Conservation (phyloP, 2,329 filamentous ascomycete genomes). For the Bipolaris zeicola region DNA sequence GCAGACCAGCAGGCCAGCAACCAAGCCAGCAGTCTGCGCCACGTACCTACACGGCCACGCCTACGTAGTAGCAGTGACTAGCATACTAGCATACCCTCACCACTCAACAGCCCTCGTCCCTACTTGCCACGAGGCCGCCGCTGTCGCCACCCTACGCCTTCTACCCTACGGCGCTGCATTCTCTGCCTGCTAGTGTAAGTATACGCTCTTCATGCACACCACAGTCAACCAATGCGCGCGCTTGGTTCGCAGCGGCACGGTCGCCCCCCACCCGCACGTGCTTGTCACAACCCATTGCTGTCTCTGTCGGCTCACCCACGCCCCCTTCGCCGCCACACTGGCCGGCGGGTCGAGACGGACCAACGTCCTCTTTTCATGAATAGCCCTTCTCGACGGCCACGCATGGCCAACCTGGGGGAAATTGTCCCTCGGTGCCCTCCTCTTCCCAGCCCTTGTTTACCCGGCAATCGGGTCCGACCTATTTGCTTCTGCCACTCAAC, state of each 20-base stretch:
- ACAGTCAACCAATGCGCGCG: neutral
- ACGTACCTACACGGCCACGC: too few species aligned
- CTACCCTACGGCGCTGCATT: too few species aligned
- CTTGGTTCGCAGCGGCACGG: neutral
- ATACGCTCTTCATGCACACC: neutral
- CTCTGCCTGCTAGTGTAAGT: too few species aligned
- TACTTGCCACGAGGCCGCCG: too few species aligned
- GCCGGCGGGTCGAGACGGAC: neutral
- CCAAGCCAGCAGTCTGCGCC: too few species aligned
- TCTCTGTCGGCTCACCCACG: neutral
- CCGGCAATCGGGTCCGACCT: slow-evolving; percentile 3
- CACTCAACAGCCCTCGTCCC: too few species aligned
- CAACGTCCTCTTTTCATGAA: neutral
- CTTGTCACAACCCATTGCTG: neutral
- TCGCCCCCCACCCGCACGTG: neutral
- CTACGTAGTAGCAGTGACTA: too few species aligned
- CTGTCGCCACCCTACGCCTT: too few species aligned
- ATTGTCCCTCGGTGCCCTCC: neutral
- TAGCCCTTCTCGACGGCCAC: neutral
- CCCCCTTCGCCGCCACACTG: slow-evolving; percentile 2
- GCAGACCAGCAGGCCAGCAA: neutral
- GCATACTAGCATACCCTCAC: too few species aligned
- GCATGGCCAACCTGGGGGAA: slow-evolving; percentile 7
- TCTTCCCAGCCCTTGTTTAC: slow-evolving; percentile 6
- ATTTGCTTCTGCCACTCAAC: neutral